Evolutionary conservation across 2,329 filamentous ascomycete species (phyloP), one percentile per base, ranked within the genome.

Genomic region (Amauroascus niger): DNA sequence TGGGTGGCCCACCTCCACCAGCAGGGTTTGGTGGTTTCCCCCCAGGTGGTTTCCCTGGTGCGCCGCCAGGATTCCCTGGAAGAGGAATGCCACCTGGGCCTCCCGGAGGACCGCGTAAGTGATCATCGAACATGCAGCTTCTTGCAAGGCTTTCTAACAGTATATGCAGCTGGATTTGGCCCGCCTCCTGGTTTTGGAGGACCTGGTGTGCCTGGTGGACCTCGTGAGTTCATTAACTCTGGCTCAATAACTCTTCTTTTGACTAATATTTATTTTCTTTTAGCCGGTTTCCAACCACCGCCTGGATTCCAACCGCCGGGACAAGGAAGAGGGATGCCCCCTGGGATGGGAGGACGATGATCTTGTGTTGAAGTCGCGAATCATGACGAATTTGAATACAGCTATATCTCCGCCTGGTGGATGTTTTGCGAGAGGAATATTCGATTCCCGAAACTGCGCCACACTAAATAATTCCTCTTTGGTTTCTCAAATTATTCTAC

Each of bases 1-100:
- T 95, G 66, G 91, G 88, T 64, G 85, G 83, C 56, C 86, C 82
- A 53, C 85, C 86, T 48, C 85, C 86, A 52, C 75, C 78, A 16
- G 76, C 75, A 44, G 75, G 74, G 35, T 78, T 77, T 58, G 71
- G 69, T 53, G 74, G 71, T 24, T 77, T 76, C 59, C 73, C 73
- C 43, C 70, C 61, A 35, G 76, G 73, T 59, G 76, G 75, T 28
- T 78, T 79, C 61, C 77, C 79, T 54, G 78, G 74, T 55, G 75
- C 66, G 30, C 68, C 78, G 44, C 72, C 76, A 44, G 73, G 73
- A 40, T 78, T 77, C 64, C 71, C 69, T 61, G 74, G 74, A 49
- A 69, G 76, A 67, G 74, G 73, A 71, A 32, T 51, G 20, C 54
- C 54, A 14, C 54, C 54, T 32, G 81, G 69, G 54, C 70, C 73